phyloP scores from a whole-genome alignment of 1,284 basidiomycete species.

The Golubevia sp. region DNA sequence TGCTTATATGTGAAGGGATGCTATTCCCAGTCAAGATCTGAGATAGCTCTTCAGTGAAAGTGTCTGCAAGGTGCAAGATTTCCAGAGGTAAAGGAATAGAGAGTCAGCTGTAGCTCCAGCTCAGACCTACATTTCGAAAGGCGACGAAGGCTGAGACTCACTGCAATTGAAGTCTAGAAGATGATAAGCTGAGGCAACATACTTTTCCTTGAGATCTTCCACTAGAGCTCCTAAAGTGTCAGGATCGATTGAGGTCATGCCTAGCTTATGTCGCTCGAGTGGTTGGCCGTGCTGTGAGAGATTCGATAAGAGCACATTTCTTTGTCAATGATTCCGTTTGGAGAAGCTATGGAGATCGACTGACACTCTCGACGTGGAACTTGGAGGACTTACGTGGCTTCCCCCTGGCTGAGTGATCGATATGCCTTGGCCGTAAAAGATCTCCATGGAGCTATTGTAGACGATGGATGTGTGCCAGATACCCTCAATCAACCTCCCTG shows the following conservation, averaged over 20 bases:
- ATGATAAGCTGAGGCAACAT: conserved; percentile 78
- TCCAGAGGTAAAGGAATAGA: background rate
- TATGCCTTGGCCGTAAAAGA: conserved; percentile 89
- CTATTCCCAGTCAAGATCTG: conserved; percentile 30
- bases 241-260: conserved; percentile 79
- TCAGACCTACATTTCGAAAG: conserved; percentile 60
- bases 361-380: no score
- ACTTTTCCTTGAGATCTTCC: conserved; percentile 73
- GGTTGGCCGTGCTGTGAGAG: conserved; percentile 72
- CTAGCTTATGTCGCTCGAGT: conserved; percentile 76
- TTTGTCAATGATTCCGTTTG: no score
- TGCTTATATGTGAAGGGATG: conserved; percentile 30
- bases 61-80: no score
- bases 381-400: no score
- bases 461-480: conserved; percentile 80
- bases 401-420: conserved; percentile 66
- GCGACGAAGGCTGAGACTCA: conserved; percentile 43
- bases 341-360: no score
- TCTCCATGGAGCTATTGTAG: conserved; percentile 78
- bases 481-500: conserved; percentile 67
- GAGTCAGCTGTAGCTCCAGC: conserved; percentile 72
- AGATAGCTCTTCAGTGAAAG: conserved; percentile 75
- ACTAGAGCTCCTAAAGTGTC: conserved; percentile 83
- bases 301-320: no score
- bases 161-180: conserved; percentile 69